Conservation (phyloP, 306 rosid species). For the Acacia confusa region DNA sequence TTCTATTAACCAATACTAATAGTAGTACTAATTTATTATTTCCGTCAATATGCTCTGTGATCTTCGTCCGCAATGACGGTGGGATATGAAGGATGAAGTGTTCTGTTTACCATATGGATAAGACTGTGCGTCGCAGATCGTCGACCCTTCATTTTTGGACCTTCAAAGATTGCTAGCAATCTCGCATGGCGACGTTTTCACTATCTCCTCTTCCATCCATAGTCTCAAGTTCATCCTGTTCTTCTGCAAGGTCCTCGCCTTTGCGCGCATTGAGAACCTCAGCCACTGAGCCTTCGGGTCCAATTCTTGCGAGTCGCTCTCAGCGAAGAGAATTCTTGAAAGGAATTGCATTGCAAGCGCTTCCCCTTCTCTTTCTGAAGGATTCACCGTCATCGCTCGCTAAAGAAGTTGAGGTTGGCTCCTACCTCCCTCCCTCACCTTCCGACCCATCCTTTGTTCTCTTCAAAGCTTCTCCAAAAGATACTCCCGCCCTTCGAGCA, state of each 20-base stretch:
- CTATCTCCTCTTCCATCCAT: constrained; percentile 30
- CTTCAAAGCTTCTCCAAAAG: constrained; percentile 79
- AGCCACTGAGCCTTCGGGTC: neutral
- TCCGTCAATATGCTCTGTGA: neutral
- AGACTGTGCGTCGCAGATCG: neutral
- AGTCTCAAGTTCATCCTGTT: neutral
- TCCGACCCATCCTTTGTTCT: constrained; percentile 84
- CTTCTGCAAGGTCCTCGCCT: constrained; percentile 20
- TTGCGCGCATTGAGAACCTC: constrained; percentile 38
- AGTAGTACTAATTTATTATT: no score
- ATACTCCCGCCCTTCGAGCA: constrained; percentile 99
- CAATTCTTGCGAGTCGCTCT: constrained; percentile 17
- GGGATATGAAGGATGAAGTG: neutral
- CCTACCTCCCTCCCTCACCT: constrained; percentile 71
- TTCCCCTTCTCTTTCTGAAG: constrained; percentile 46
- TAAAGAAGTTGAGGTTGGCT: constrained; percentile 75
- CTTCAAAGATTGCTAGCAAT: neutral
- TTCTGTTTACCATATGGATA: constrained; percentile 16
- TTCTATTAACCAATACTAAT: no score
- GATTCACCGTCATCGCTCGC: constrained; percentile 47
- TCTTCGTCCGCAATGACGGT: neutral
- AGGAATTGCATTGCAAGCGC: constrained; percentile 50
- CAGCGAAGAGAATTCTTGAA: constrained; percentile 70
- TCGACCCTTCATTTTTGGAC: neutral
- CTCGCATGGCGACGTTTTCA: constrained; percentile 47